Percentiles rank a stretch among this genome's conserved stretches.
Conservation (phyloP, 2,329 filamentous ascomycete genomes). For the Colletotrichum cordylinicola region DNA sequence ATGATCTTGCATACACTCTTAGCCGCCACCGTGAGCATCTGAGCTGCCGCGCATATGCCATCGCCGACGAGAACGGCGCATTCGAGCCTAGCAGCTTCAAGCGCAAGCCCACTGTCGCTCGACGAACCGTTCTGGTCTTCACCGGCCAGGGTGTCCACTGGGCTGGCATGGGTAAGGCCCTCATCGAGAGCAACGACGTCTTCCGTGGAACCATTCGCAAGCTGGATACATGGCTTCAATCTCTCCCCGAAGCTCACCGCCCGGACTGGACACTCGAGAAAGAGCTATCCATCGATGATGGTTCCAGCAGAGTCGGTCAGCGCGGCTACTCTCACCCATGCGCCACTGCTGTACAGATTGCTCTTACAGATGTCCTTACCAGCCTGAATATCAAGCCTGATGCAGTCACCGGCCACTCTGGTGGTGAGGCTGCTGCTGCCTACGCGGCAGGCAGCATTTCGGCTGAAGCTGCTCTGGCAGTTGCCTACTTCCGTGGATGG, state of each 20-base stretch:
- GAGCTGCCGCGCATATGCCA: conserved; percentile 28
- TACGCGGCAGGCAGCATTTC: conserved; percentile 44
- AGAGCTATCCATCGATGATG: conserved; percentile 25
- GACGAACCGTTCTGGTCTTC: conserved; percentile 18
- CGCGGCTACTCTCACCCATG: conserved; percentile 30
- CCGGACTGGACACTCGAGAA: conserved; percentile 29
- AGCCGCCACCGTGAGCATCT: conserved; percentile 31
- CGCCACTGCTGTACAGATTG: conserved; percentile 43
- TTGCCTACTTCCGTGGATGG: conserved; percentile 45
- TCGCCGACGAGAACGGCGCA: conserved; percentile 22
- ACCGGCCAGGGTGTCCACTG: conserved; percentile 25
- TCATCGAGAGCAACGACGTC: background rate
- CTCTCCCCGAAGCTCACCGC: background rate
- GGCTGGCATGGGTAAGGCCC: conserved; percentile 20
- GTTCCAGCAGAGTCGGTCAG: conserved; percentile 27
- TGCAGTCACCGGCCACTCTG: conserved; percentile 46
- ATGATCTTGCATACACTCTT: conserved; percentile 35
- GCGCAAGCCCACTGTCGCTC: conserved; percentile 8
- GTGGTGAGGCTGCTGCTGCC: conserved; percentile 50
- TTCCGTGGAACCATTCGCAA: conserved; percentile 18
- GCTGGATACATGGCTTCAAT: conserved; percentile 20
- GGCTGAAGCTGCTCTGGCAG: conserved; percentile 38
- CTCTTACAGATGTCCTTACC: conserved; percentile 42
- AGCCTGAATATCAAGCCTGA: conserved; percentile 34
- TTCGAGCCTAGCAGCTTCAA: conserved; percentile 17